Base-by-base conservation (phyloP, 768 basidiomycete species). In the Rhizopogon roseolus region DNA sequence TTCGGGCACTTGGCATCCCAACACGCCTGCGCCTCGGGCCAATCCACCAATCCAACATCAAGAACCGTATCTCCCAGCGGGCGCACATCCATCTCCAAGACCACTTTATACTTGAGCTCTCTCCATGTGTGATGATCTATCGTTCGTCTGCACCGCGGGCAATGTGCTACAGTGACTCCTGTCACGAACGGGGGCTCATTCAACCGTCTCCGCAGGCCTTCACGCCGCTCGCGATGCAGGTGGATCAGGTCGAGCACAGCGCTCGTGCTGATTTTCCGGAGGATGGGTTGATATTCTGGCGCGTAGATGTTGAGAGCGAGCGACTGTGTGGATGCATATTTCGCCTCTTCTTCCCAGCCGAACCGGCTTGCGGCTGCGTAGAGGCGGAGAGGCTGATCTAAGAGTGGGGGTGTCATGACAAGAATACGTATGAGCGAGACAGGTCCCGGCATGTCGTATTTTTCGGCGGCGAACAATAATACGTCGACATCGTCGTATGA, bases 361-460 rank as follows among this genome's bases (percentile, higher is more conserved):
- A 78, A 82, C 5, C 83, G 76, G 50, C 78, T 79, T 17, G 82
- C 78, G 3, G 79, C 66, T 5, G 76, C 71, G 57, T 84, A 85
- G 14, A 85, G 65, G 11, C 78, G 75, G 16, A 85, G 68, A 0
- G 82, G 78, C 41, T 80, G 69, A 37, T 73, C 69, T 22, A 79
- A 67, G 40, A 86, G 71, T 0, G 76, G 67, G 1, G 77, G 79
- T 0, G 79, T 79, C 64, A 78, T 74, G 50, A 81, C 70, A n/a
- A 81, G 73, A 34, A 81, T 76, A 38, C 82, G 81, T 48, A 85
- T 66, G 57, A 85, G 77, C 6, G 81, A 83, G 54, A 74, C 70
- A 1, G 84, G 82, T 0, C 85, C 85, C 0, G 80, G 77, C 81
- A 85, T 86, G 36, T 86, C 85, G 63, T 86, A 87, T 61, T 85